Conservation (phyloP, 2,329 filamentous ascomycete genomes). For the Leptosphaerulina australis region DNA sequence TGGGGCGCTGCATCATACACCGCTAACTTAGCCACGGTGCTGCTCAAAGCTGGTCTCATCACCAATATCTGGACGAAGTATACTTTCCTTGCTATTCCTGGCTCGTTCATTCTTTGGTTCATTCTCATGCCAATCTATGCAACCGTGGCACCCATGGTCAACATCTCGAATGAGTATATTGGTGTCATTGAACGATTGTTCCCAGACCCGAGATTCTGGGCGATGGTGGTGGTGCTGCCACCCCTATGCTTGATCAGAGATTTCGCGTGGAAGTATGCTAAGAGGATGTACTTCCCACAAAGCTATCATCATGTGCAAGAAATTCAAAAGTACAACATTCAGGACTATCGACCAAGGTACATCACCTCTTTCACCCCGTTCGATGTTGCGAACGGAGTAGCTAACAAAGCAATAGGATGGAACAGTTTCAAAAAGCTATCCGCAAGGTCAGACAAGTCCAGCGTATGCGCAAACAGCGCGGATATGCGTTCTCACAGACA, state of each 20-base stretch:
- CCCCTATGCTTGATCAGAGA: slow-evolving; percentile 84
- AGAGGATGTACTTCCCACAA: slow-evolving; percentile 95
- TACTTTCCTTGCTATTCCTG: slow-evolving; percentile 91
- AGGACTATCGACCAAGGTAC: slow-evolving; percentile 94
- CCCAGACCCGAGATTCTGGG: slow-evolving; percentile 84
- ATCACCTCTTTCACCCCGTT: slow-evolving; percentile 36
- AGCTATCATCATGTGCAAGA: slow-evolving; percentile 98
- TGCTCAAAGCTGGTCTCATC: slow-evolving; percentile 92
- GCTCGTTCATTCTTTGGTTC: slow-evolving; percentile 90
- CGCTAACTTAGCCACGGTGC: slow-evolving; percentile 87
- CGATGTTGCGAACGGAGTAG: too few relatives aligned
- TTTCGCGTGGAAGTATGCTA: slow-evolving; percentile 95
- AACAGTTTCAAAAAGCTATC: slow-evolving; percentile 99
- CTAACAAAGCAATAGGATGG: slow-evolving; percentile 69
- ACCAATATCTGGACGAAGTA: slow-evolving; percentile 99
- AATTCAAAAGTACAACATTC: slow-evolving; percentile 99
- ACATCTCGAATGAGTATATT: slow-evolving; percentile 81
- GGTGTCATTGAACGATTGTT: slow-evolving; percentile 84
- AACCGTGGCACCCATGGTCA: slow-evolving; percentile 79
- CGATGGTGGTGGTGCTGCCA: slow-evolving; percentile 82
- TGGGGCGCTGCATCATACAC: slow-evolving; percentile 97
- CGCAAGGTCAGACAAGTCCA: slow-evolving; percentile 98
- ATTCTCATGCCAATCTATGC: slow-evolving; percentile 88
- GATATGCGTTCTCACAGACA: slow-evolving; percentile 96
- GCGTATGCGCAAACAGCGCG: slow-evolving; percentile 98